Evolutionary conservation across 805 yeast species (phyloP).

Genomic region (Kazachstania viticola): DNA sequence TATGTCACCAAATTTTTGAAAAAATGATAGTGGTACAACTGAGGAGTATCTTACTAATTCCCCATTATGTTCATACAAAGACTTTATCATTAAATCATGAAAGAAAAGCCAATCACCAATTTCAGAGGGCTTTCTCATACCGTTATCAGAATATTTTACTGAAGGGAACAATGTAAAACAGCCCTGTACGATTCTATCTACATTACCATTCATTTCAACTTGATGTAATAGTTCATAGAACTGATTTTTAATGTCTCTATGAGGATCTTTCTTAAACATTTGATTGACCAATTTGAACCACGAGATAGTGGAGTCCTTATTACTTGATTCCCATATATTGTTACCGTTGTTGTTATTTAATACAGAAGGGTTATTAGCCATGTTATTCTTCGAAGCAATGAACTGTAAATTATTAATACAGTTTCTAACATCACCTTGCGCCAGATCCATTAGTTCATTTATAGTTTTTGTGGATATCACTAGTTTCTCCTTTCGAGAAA

Average conservation of each 20-base stretch:
- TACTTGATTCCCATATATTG: conserved; percentile 15
- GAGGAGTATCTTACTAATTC: conserved; percentile 44
- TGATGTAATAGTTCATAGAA: conserved; percentile 36
- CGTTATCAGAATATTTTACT: conserved; percentile 53
- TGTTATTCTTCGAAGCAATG: too few species aligned
- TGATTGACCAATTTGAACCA: conserved; percentile 59
- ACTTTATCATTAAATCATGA: conserved; percentile 44
- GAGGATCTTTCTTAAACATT: conserved; percentile 45
- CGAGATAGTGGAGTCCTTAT: conserved; percentile 49
- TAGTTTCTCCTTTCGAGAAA: conserved; percentile 46
- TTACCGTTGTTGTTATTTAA: conserved; percentile 7
- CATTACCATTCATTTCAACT: conserved; percentile 36
- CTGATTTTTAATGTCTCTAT: conserved; percentile 34
- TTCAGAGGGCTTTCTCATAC: conserved; percentile 43
- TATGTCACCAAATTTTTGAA: conserved; percentile 52
- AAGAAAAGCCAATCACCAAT: conserved; percentile 71
- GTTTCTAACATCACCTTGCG: conserved; percentile 78
- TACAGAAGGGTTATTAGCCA: conserved; percentile 9
- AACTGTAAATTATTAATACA: conserved; percentile 80
- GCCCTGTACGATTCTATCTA: conserved; percentile 58
- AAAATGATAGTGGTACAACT: conserved; percentile 49
- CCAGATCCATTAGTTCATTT: conserved; percentile 52
- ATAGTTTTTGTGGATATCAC: conserved; percentile 37
- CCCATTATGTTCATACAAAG: conserved; percentile 28
- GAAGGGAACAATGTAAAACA: conserved; percentile 59